These are phyloP conservation scores for Cyclotella cryptica DNA, from an alignment of 108 stramenopile species.

Conservation along the genomic window DNA sequence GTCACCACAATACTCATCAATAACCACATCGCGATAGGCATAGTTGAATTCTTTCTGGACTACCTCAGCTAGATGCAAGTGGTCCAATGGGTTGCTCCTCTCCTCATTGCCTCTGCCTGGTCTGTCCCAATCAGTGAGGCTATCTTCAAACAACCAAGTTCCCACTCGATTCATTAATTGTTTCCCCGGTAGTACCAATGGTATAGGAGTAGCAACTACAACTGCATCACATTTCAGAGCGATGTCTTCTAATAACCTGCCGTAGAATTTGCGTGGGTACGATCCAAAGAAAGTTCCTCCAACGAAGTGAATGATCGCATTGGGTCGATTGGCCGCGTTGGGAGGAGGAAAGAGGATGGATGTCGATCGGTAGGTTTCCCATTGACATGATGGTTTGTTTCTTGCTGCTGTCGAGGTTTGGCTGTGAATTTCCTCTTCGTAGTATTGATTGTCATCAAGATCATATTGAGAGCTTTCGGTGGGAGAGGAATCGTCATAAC, in stretches of 20 bases:
- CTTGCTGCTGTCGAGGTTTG: not conserved
- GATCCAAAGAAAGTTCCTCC: conserved; percentile 86
- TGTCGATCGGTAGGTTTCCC: conserved; percentile 61
- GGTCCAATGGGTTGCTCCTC: conserved; percentile 68
- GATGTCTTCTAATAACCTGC: conserved; percentile 66
- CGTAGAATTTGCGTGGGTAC: conserved; percentile 74
- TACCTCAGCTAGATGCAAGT: conserved; percentile 57
- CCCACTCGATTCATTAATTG: conserved; percentile 35
- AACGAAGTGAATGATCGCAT: conserved; percentile 79
- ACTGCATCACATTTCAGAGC: conserved; percentile 64
- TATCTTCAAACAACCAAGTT: conserved; percentile 42
- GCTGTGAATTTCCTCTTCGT: not conserved
- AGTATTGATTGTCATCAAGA: conserved; percentile 1
- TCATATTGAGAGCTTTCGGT: not conserved
- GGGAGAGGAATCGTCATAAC: not conserved
- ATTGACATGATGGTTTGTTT: conserved; percentile 28
- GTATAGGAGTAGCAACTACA: conserved; percentile 77
- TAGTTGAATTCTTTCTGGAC: conserved; percentile 63
- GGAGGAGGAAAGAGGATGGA: conserved; percentile 78
- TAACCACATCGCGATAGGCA: conserved; percentile 70
- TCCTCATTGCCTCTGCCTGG: not conserved
- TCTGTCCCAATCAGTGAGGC: conserved; percentile 8
- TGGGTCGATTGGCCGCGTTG: conserved; percentile 48
- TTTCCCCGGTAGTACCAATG: conserved; percentile 62
- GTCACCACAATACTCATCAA: conserved; percentile 78